Percentiles rank a stretch among this genome's conserved stretches.
These are phyloP conservation scores for Phytophthora melonis DNA, from an alignment of 352 stramenopile genomes.

Conservation along the genomic window DNA sequence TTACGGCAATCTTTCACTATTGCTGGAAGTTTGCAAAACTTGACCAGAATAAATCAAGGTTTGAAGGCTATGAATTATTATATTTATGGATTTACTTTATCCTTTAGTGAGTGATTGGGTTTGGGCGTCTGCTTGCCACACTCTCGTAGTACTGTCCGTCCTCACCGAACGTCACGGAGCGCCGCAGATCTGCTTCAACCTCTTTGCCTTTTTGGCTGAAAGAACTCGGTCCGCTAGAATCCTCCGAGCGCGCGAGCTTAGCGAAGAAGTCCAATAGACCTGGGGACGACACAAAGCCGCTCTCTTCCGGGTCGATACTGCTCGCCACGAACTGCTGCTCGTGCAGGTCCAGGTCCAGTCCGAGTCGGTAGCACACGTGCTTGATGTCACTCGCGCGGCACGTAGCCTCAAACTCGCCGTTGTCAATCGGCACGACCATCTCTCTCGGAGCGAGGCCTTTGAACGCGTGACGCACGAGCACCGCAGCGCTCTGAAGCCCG, in stretches of 20 bases:
- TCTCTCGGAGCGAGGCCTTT: conserved; percentile 72
- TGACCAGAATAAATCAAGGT: background rate
- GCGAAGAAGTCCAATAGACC: conserved; percentile 70
- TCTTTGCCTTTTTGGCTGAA: conserved; percentile 20
- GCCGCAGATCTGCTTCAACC: conserved; percentile 8
- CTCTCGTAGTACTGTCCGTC: conserved; percentile 31
- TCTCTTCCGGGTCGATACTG: conserved; percentile 56
- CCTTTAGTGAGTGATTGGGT: conserved; percentile 25
- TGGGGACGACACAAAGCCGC: conserved; percentile 70
- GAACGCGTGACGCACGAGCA: conserved; percentile 79
- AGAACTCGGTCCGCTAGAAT: conserved; percentile 1
- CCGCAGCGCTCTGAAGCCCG: conserved; percentile 67
- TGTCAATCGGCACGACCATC: conserved; percentile 75
- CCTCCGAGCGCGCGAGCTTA: conserved; percentile 41
- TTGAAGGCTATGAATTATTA: too few species aligned
- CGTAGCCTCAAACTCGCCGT: conserved; percentile 73
- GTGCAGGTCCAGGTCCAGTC: conserved; percentile 68
- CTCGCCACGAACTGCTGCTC: conserved; percentile 68
- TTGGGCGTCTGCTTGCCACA: conserved; percentile 2
- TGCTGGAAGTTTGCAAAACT: background rate
- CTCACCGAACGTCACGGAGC: conserved; percentile 37
- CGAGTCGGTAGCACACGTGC: conserved; percentile 76
- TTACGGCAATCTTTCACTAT: too few species aligned
- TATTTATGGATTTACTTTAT: background rate
- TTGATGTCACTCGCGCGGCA: conserved; percentile 74